Evolutionary conservation across 2,329 filamentous ascomycete species (phyloP), one percentile per base, ranked within the genome.

Genomic region (Colletotrichum tanaceti): DNA sequence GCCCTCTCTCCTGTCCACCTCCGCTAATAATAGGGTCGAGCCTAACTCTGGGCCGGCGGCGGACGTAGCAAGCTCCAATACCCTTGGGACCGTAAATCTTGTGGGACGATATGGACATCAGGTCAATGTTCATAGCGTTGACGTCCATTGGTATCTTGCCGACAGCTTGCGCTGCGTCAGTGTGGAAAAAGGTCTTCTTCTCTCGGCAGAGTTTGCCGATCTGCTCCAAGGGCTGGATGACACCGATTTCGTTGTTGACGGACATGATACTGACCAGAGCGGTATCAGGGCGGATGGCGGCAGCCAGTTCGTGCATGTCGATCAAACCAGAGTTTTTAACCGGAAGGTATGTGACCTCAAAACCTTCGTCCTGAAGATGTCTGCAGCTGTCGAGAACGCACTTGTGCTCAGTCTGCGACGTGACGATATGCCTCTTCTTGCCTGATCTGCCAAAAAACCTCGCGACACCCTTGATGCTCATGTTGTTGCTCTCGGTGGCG

Each of bases 21-120:
- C 96, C 96, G 64, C 90, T 97, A 82, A 99, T 99, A 78, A 99
- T 91, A 58, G 96, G 96, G 68, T 99, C 96, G 66, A 99, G 84
- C 80, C 96, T 93, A 73, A 99, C 96, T 79, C 95, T 90, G 1
- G 96, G 96, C 66, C 96, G 88, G 83, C 96, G 89, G 76, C 96
- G 91, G 57, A 99, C 93, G 77, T 95, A 99, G 82, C 96, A 99
- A 67, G 96, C 96, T 68, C 96, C 96, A 65, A 99, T 93, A 41
- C 96, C 96, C 85, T 97, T 99, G 62, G 96, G 96, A 32, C 96
- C 96, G 78, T 99, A 99, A 63, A 99, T 97, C 83, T 99, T 99
- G 83, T 99, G 96, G 38, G 93, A 94, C 10, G 96, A 98, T 70
- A 99, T 98, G 38, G 95, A 98, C 95, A 99, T 98, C 77, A 99